Evolutionary conservation across 331 rosid genomes (phyloP), one percentile per base, ranked within the genome.

Genomic region (Quercus lobata): DNA sequence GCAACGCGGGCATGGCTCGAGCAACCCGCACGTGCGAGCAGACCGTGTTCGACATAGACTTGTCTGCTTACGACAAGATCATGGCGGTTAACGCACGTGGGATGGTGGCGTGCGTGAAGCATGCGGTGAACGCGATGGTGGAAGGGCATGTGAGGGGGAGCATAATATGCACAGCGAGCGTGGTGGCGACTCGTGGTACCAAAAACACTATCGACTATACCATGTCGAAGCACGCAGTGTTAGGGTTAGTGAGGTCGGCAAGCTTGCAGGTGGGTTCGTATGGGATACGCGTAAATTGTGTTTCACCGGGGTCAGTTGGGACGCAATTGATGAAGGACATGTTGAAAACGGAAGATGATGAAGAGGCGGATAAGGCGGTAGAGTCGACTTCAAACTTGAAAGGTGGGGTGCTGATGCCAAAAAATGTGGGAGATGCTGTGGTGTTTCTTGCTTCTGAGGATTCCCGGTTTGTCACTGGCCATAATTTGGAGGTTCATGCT

Each of bases 161-260:
- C 62, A 54, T 78, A 14, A 63, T 69, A 49, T 74, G 83, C 81
- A 76, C 68, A 18, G 74, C 54, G 32, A 60, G 75, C 44, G 3
- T 18, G 1, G 32, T 30, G 10, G 76, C 76, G 10, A 19, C 0
- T 7, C 3, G 6, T 3, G 82, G 76, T 5, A 12, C 58, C 1
- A 1, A 54, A 25, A 14, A 14, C 10, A 15, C 9, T 41, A 82
- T 71, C 2, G 65, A 82, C 78, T 82, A 77, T 61, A 29, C 34
- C 18, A 77, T 82, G 75, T 77, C 82, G 19, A 82, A 77, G 63
- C 75, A 77, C 21, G 82, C 82, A 4, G 70, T 82, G 34, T 17
- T 82, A 32, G 85, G 85, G 49, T 57, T 82, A 16, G 32, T 82
- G 71, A 73, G 79, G 55, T 73, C 76, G 30, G 82, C 82, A 21